Base-by-base conservation (phyloP, 768 basidiomycete genomes). In the Panellus pusillus region DNA sequence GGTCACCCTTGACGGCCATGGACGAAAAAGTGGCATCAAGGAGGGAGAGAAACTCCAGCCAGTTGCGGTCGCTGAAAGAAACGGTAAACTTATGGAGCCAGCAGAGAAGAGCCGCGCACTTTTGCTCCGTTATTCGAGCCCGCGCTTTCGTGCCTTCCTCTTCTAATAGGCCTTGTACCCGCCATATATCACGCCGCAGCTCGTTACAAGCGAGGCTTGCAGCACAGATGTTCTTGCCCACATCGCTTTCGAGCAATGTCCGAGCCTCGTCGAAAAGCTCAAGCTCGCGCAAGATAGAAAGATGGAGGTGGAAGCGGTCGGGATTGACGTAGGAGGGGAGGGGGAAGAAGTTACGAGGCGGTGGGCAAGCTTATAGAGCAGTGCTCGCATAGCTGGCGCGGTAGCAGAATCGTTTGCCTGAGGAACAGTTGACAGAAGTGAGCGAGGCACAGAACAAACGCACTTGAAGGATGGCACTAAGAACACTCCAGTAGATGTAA, bases 401-500 rank as follows among this genome's bases (percentile, higher is more conserved):
- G 89, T 93, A 13, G 75, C 70, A 1, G 76, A 68, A 61, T 91
- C 89, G 57, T 82, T 84, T 4, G 90, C 90, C 89, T 92, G 35
- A 27, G 18, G 29, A 15, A 14, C 19, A 31, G 31, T 31, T 31
- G 17, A 45, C 38, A 18, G 44, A 40, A 1, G 38, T 6, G 4
- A 18, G 11, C 27, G 45, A 41, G 44, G 19, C 38, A 55, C 17
- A 37, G 17, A 19, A n/a, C 38, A 12, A 50, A 56, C 54, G 43
- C 27, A 87, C 89, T 80, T 94, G 92, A 15, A 93, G 81, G 44
- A 91, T 76, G 11, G 88, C 83, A 55, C 89, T 82, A 63, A 89
- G 88, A 32, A 89, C 80, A 58, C 80, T 86, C 92, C 92, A 94
- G 65, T 87, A 93, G 36, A 92, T 68, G 65, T 89, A 92, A 38